These are phyloP conservation scores for Exophiala dermatitidis DNA, from an alignment of 2,329 filamentous ascomycete species.

Conservation along the genomic window DNA sequence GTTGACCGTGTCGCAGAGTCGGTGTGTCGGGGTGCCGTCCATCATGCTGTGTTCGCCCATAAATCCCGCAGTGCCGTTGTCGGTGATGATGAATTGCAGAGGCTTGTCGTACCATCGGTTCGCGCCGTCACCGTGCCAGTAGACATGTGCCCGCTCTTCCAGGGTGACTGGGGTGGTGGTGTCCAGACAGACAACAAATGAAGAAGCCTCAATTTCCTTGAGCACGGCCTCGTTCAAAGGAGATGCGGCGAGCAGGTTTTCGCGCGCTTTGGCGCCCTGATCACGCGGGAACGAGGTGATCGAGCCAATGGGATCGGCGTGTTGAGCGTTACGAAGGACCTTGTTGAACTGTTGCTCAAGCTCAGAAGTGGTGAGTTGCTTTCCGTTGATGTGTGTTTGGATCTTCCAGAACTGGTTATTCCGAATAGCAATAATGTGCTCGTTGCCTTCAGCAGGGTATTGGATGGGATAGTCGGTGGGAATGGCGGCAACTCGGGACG, in stretches of 20 bases:
- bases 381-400: constrained; percentile 68
- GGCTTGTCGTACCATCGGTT: constrained; percentile 99
- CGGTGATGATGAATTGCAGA: constrained; percentile 93
- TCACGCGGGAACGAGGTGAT: constrained; percentile 92
- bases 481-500: constrained; percentile 72
- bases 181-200: constrained; percentile 89
- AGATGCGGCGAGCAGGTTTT: constrained; percentile 66
- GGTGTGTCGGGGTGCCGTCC: constrained; percentile 96
- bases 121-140: constrained; percentile 94
- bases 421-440: constrained; percentile 81
- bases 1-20: constrained; percentile 90
- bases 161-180: constrained; percentile 85
- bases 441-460: constrained; percentile 65
- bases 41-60: constrained; percentile 99
- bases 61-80: constrained; percentile 96
- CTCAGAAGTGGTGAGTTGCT: constrained; percentile 81
- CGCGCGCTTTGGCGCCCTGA: constrained; percentile 78
- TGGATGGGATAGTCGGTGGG: constrained; percentile 78
- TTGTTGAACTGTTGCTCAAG: constrained; percentile 81
- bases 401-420: constrained; percentile 99
- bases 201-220: constrained; percentile 75
- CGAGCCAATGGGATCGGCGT: constrained; percentile 66
- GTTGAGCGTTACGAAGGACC: constrained; percentile 71
- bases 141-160: constrained; percentile 89
- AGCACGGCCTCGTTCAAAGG: constrained; percentile 71